Base-by-base conservation (phyloP, 257 asterid genomes). In the Eucommia ulmoides region DNA sequence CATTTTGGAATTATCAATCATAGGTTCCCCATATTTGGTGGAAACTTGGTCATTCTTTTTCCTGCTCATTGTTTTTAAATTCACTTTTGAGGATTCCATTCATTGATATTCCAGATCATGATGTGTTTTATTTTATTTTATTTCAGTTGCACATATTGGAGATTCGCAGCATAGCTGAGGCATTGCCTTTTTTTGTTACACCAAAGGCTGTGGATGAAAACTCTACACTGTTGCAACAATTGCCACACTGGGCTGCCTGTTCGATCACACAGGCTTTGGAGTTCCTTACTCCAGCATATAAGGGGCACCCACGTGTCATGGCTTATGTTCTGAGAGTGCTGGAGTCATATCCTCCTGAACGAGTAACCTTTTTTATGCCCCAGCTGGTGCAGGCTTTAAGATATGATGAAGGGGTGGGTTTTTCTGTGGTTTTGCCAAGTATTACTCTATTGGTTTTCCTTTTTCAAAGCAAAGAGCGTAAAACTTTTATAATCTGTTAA, bases 191-290 rank as follows among this genome's bases (percentile, higher is more conserved):
- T 73, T 91, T 91, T 70, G 92, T 91, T 50, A 91, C 92, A 48
- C 88, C 99, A 45, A 81, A 91, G 74, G 83, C 95, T 3, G 84
- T 83, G 61, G 95, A 91, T 56, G 99, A 91, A 55, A 86, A 91
- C 65, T 91, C 99, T 29, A 50, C 88, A 54, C 88, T 86, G 56
- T 57, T 91, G 80, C 99, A 91, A 64, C 99, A 91, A 64, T 59
- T 91, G 73, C 99, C 99, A 24, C 99, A 91, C 66, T 91, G 99
- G 96, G 94, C 98, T 20, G 85, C 94, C 59, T 86, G 96, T 66
- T 91, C 99, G 58, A 83, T 91, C 63, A 91, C 96, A 19, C 94
- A 79, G 73, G 99, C 94, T 46, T 62, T 91, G 76, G 99, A 83
- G 62, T 91, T 91, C 65, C 95, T 91, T 58, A 76, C 96, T 57